These are phyloP conservation scores for Trichocomaceae sp. DNA, from an alignment of 2,329 filamentous ascomycete genomes.

Conservation along the genomic window DNA sequence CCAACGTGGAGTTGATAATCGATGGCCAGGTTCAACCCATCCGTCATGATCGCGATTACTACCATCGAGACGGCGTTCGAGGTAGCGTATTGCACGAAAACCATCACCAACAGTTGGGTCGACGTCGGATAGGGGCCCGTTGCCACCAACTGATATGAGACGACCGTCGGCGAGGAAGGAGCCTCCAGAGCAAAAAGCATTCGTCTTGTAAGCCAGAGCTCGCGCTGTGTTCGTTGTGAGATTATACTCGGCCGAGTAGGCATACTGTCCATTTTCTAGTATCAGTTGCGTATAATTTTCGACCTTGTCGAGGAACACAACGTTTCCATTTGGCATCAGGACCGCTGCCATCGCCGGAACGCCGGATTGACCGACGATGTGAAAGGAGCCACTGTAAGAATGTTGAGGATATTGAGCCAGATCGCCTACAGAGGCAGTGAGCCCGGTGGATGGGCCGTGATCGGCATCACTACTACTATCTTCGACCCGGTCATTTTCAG, in stretches of 20 bases:
- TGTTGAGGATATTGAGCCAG: constrained; percentile 13
- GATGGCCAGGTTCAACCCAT: constrained; percentile 53
- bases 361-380: constrained; percentile 49
- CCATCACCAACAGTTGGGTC: constrained; percentile 55
- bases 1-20: constrained; percentile 51
- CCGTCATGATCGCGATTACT: constrained; percentile 38
- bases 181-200: constrained; percentile 57
- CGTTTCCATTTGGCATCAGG: constrained; percentile 52
- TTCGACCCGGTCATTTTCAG: not conserved
- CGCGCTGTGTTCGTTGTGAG: constrained; percentile 43
- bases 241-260: constrained; percentile 56
- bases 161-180: constrained; percentile 53
- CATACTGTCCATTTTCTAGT: constrained; percentile 49
- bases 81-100: constrained; percentile 52
- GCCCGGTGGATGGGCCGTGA: not conserved
- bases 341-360: constrained; percentile 60
- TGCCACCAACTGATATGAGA: constrained; percentile 52
- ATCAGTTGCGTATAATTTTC: constrained; percentile 56
- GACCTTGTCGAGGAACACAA: constrained; percentile 58
- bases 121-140: constrained; percentile 49
- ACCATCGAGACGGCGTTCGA: constrained; percentile 41
- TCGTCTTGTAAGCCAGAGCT: constrained; percentile 49
- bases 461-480: constrained; percentile 16
- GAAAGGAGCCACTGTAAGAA: constrained; percentile 39
- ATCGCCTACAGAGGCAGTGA: not conserved